Evolutionary conservation across 495 filamentous ascomycete species (phyloP), one percentile per base, ranked within the genome.

Genomic region (Hyphodiscus hymeniophilus): DNA sequence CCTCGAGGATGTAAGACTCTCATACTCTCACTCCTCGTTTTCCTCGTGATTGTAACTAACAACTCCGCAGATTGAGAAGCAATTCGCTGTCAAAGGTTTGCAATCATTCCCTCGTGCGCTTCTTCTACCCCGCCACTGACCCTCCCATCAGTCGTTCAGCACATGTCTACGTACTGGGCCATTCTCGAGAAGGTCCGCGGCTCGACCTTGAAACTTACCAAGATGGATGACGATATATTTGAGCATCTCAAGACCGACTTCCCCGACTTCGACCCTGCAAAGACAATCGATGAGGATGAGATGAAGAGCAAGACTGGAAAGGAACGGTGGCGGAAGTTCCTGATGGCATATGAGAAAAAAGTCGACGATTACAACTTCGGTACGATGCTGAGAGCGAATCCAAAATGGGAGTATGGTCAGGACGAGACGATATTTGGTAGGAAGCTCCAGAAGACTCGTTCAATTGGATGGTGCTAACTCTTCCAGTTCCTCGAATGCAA

Each of bases 231-330:
- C 61, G 90, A 95, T 15, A 99, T 99, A 66, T 81, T 83, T 66
- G 81, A 84, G 38, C 85, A 94, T 61, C 86, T 99, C 51, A 81
- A 79, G 65, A 66, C 68, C 38, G 85, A 86, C 17, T 96, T 99
- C 62, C 91, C 94, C 51, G 92, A 96, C 11, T 94, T 95, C 58
- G 86, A 97, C 61, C 79, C 89, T 10, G 72, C 76, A 38, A 75
- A 62, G 24, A 83, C 85, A 0, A 81, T 99, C 56, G 63, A 94
- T 61, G 92, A 99, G 66, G 85, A 95, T 52, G 70, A 82, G 51
- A 95, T 99, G 92, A 99, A 99, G 80, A 94, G 84, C 76, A 94
- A 94, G 70, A 71, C 71, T 11, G 94, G 92, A 61, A 99, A 99
- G 73, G 92, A 94, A 65, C 76, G 77, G 66, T 99, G 92, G 92